phyloP scores from a whole-genome alignment of 495 filamentous ascomycete species.

The Daldinia decipiens region DNA sequence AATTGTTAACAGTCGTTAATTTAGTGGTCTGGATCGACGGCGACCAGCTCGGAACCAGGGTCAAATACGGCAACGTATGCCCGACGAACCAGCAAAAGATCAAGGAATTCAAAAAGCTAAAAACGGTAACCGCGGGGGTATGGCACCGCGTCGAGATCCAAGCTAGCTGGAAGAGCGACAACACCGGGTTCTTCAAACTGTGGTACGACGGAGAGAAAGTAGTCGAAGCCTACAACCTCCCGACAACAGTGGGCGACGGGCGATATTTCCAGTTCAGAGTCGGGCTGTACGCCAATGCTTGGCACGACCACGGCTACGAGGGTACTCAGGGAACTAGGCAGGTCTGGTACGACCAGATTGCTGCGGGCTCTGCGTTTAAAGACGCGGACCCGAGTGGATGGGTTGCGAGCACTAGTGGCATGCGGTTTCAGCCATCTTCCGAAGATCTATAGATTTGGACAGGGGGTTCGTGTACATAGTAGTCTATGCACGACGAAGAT shows the following conservation, averaged over 20 bases:
- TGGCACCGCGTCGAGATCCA: slow-evolving; percentile 65
- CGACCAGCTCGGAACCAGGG: slow-evolving; percentile 57
- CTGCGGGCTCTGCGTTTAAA: slow-evolving; percentile 57
- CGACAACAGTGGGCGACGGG: slow-evolving; percentile 60
- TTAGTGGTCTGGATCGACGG: slow-evolving; percentile 61
- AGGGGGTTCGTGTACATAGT: background rate
- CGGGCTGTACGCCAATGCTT: slow-evolving; percentile 66
- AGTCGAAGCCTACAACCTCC: slow-evolving; percentile 53
- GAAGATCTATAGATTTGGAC: background rate
- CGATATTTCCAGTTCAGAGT: slow-evolving; percentile 63
- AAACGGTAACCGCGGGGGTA: slow-evolving; percentile 55
- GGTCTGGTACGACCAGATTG: slow-evolving; percentile 66
- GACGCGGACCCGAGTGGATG: slow-evolving; percentile 55
- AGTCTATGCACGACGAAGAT: background rate
- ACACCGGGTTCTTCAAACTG: slow-evolving; percentile 60
- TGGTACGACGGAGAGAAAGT: slow-evolving; percentile 64
- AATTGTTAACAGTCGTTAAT: too few species aligned
- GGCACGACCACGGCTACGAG: slow-evolving; percentile 61
- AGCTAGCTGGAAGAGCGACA: slow-evolving; percentile 59
- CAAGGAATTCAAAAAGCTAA: slow-evolving; percentile 47
- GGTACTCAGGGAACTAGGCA: slow-evolving; percentile 61
- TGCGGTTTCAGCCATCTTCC: slow-evolving; percentile 3
- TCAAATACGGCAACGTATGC: slow-evolving; percentile 59
- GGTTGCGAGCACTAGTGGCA: background rate
- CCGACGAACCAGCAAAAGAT: slow-evolving; percentile 46